These are phyloP conservation scores for Salvia rosmarinus DNA, from an alignment of 257 asterid genomes.

Conservation along the genomic window DNA sequence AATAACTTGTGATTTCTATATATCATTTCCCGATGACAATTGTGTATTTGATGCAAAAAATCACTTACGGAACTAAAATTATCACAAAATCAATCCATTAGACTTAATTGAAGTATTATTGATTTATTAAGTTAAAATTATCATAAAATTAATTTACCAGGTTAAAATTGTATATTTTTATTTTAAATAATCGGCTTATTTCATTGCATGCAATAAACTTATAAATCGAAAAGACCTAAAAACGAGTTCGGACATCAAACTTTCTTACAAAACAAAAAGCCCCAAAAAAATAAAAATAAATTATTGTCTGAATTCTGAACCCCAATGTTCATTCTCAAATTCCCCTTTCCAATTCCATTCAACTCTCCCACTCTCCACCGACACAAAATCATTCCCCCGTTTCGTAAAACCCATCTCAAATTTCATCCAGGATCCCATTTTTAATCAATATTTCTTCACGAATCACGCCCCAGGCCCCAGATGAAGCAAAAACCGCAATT, in stretches of 20 bases:
- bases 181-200: not conserved
- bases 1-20: no score
- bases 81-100: no score
- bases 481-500: not conserved
- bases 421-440: conserved; percentile 20
- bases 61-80: no score
- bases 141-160: no score
- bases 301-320: conserved; percentile 18
- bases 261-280: not conserved
- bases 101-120: no score
- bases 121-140: no score
- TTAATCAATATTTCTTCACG: not conserved
- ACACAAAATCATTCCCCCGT: conserved; percentile 13
- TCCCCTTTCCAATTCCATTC: not conserved
- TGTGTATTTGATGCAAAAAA: no score
- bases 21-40: no score
- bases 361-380: conserved; percentile 29
- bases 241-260: not conserved
- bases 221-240: not conserved
- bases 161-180: no score
- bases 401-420: conserved; percentile 17
- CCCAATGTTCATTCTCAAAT: conserved; percentile 2
- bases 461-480: not conserved
- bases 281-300: not conserved
- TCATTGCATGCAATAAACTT: not conserved